These are phyloP conservation scores for Pseudogymnoascus sp. DNA, from an alignment of 2,329 filamentous ascomycete species.

Conservation along the genomic window DNA sequence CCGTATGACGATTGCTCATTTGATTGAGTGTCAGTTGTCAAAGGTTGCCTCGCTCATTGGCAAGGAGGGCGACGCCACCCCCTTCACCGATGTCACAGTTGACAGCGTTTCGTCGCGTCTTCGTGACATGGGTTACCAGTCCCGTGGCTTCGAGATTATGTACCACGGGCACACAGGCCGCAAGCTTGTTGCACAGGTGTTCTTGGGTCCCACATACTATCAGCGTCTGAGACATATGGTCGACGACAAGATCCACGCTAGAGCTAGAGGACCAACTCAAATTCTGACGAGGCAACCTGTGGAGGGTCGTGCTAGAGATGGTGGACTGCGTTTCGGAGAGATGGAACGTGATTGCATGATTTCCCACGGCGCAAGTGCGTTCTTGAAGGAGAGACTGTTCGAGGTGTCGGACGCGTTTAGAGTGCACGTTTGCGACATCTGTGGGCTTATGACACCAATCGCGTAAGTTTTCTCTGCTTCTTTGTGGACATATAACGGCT, in stretches of 20 bases:
- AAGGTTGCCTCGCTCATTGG: conserved; percentile 92
- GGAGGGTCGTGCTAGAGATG: conserved; percentile 94
- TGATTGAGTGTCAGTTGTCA: conserved; percentile 96
- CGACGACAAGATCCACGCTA: conserved; percentile 99
- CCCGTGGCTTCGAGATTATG: conserved; percentile 95
- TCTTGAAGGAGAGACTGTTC: conserved; percentile 94
- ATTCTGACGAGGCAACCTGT: conserved; percentile 96
- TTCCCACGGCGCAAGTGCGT: conserved; percentile 93
- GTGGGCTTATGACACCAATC: conserved; percentile 96
- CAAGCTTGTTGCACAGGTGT: conserved; percentile 89
- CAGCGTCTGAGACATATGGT: conserved; percentile 99
- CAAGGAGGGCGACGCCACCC: conserved; percentile 93
- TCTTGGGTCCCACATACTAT: conserved; percentile 97
- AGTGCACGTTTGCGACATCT: conserved; percentile 97
- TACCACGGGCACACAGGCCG: conserved; percentile 96
- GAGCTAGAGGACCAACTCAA: conserved; percentile 90
- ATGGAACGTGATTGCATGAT: conserved; percentile 99
- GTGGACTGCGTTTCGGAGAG: conserved; percentile 98
- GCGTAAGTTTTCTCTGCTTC: conserved; percentile 59
- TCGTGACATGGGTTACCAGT: conserved; percentile 86
- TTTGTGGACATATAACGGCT: conserved; percentile 8
- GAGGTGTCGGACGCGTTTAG: conserved; percentile 97
- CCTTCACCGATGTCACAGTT: conserved; percentile 95
- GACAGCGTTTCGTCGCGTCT: conserved; percentile 84
- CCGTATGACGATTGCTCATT: conserved; percentile 99